phyloP scores from a whole-genome alignment of 2,329 filamentous ascomycete species.

The Pestalotiopsis sp. region DNA sequence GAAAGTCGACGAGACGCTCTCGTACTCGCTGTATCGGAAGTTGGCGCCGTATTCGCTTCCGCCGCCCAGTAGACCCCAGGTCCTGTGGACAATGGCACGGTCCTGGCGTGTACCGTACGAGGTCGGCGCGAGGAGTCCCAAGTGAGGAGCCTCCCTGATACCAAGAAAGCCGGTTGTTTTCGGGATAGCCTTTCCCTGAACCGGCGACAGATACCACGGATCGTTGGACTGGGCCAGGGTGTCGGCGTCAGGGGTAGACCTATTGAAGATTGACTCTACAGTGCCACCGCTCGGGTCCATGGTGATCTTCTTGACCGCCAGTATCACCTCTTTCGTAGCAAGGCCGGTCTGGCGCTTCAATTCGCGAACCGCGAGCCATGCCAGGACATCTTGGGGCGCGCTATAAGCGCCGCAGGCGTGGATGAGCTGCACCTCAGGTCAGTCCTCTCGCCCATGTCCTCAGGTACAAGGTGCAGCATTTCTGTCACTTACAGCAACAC shows the following conservation, averaged over 20 bases:
- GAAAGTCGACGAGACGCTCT: slow-evolving; percentile 16
- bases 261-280: slow-evolving; percentile 18
- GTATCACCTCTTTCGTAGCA: slow-evolving; percentile 21
- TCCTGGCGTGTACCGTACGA: slow-evolving; percentile 17
- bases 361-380: slow-evolving; percentile 18
- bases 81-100: slow-evolving; percentile 22
- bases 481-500: slow-evolving; percentile 21
- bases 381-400: slow-evolving; percentile 21
- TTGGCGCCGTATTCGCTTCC: slow-evolving; percentile 19
- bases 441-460: slow-evolving; percentile 4
- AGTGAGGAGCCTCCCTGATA: slow-evolving; percentile 16
- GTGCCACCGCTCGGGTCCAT: slow-evolving; percentile 21
- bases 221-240: slow-evolving; percentile 11
- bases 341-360: slow-evolving; percentile 15
- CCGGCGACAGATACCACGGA: slow-evolving; percentile 22
- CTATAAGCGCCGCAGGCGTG: slow-evolving; percentile 21
- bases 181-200: slow-evolving; percentile 8
- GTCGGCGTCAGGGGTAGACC: slow-evolving; percentile 10
- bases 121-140: slow-evolving; percentile 20
- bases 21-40: slow-evolving; percentile 25
- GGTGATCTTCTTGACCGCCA: slow-evolving; percentile 17
- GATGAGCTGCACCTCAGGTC: slow-evolving; percentile 19
- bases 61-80: slow-evolving; percentile 24
- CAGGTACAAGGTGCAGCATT: neutral
- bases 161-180: slow-evolving; percentile 17